Conservation (phyloP, 1,139 yeast genomes). For the Citeromyces hawaiiensis region DNA sequence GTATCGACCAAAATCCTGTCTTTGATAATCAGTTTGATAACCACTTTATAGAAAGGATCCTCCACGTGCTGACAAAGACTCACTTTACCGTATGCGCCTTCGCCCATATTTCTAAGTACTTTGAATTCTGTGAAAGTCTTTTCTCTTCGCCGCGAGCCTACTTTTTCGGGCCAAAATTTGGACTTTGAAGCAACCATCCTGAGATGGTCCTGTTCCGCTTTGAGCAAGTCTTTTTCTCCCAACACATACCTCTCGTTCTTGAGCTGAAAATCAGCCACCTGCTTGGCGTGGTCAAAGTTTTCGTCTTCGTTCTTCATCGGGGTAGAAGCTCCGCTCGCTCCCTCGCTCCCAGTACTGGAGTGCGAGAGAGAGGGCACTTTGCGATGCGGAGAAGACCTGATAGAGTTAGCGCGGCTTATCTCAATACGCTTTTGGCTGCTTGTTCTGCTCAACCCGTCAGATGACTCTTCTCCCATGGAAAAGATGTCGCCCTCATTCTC, state of each 20-base stretch:
- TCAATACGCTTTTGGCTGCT: constrained; percentile 3
- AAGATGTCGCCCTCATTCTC: constrained; percentile 21
- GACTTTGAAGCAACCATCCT: constrained; percentile 22
- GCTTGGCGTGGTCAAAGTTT: not conserved
- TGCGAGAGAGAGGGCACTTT: not conserved
- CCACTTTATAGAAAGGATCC: constrained; percentile 52
- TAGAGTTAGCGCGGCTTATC: not conserved
- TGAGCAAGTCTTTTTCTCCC: constrained; percentile 26
- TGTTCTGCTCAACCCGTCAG: constrained; percentile 13
- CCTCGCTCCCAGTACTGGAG: not conserved
- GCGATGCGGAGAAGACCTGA: no score
- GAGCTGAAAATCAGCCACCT: not conserved
- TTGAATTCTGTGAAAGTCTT: constrained; percentile 62
- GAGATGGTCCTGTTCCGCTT: constrained; percentile 29
- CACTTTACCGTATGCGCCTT: constrained; percentile 94
- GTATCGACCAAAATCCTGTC: constrained; percentile 91
- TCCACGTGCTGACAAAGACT: constrained; percentile 59
- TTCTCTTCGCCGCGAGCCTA: constrained; percentile 48
- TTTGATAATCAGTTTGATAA: constrained; percentile 81
- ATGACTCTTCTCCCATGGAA: constrained; percentile 11
- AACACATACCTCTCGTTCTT: not conserved
- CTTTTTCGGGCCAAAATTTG: constrained; percentile 35
- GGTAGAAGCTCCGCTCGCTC: not conserved
- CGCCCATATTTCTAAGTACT: constrained; percentile 73
- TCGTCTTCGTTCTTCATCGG: not conserved